Percentiles rank a stretch among this genome's conserved stretches.
phyloP scores from a whole-genome alignment of 208 protist species.

The Acanthamoeba triangularis region DNA sequence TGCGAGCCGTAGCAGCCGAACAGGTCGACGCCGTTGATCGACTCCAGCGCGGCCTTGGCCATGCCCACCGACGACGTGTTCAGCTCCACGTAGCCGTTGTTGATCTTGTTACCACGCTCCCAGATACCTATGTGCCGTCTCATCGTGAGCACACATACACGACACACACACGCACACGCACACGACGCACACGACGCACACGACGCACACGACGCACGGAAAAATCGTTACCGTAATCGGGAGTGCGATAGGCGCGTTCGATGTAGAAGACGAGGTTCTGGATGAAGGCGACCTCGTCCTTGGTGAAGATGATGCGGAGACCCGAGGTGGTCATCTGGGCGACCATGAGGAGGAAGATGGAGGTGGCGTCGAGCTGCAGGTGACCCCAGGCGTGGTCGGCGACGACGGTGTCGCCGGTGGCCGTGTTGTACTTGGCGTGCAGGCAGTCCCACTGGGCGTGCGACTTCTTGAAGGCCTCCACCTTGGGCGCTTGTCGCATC shows the following conservation, averaged over 20 bases:
- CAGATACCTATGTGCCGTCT: constrained; percentile 49
- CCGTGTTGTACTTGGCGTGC: constrained; percentile 80
- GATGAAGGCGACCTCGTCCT: constrained; percentile 81
- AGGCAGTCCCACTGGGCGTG: constrained; percentile 69
- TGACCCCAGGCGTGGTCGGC: constrained; percentile 82
- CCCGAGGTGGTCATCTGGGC: constrained; percentile 84
- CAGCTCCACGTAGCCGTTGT: constrained; percentile 80
- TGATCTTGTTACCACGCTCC: constrained; percentile 85
- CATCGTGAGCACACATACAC: no score
- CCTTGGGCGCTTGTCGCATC: constrained; percentile 83
- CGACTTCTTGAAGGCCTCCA: constrained; percentile 82
- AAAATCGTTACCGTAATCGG: constrained; percentile 77
- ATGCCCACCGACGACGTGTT: constrained; percentile 83
- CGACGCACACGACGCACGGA: no score
- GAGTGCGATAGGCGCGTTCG: constrained; percentile 81
- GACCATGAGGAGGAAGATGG: constrained; percentile 79
- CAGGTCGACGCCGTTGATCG: constrained; percentile 81
- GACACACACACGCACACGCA: no score
- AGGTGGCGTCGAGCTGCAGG: constrained; percentile 83
- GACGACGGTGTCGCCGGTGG: constrained; percentile 58
- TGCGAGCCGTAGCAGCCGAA: constrained; percentile 77
- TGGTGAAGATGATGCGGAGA: constrained; percentile 78
- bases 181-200: no score
- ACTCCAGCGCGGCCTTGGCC: constrained; percentile 82
- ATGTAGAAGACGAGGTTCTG: constrained; percentile 87